Conservation (phyloP, 768 basidiomycete genomes). For the Auricularia sp. region DNA sequence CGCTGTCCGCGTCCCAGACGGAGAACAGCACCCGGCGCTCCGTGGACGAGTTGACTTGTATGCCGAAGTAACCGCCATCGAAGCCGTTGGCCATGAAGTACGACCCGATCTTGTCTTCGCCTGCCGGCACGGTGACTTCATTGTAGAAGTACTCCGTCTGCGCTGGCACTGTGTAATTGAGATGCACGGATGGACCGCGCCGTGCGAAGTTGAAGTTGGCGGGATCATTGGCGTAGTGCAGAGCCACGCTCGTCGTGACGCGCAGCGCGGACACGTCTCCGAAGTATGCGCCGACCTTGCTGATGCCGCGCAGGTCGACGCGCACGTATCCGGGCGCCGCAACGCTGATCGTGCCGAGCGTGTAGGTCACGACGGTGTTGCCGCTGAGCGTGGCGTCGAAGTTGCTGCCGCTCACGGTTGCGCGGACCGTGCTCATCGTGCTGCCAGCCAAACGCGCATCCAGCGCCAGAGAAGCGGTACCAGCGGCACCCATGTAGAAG, state of each 20-base stretch:
- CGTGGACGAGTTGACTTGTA: background rate
- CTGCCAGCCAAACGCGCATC: background rate
- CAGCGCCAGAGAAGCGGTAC: background rate
- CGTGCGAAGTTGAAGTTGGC: background rate
- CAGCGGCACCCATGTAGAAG: background rate
- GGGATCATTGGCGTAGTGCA: background rate
- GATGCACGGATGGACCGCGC: background rate
- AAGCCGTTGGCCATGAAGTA: background rate
- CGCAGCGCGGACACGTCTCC: background rate
- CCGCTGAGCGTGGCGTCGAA: background rate
- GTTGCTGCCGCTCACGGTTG: background rate
- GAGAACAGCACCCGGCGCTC: background rate
- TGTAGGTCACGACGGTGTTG: background rate
- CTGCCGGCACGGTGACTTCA: background rate
- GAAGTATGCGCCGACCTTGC: background rate
- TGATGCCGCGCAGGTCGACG: background rate
- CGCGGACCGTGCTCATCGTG: background rate
- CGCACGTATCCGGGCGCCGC: background rate
- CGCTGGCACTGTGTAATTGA: background rate
- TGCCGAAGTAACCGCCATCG: background rate
- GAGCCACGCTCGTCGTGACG: background rate
- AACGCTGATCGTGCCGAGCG: background rate
- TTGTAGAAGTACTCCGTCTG: background rate
- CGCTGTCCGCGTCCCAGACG: background rate
- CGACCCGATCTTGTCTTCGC: background rate